Evolutionary conservation across 495 filamentous ascomycete species (phyloP), one percentile per base, ranked within the genome.

Genomic region (Aspergillus asperescens): DNA sequence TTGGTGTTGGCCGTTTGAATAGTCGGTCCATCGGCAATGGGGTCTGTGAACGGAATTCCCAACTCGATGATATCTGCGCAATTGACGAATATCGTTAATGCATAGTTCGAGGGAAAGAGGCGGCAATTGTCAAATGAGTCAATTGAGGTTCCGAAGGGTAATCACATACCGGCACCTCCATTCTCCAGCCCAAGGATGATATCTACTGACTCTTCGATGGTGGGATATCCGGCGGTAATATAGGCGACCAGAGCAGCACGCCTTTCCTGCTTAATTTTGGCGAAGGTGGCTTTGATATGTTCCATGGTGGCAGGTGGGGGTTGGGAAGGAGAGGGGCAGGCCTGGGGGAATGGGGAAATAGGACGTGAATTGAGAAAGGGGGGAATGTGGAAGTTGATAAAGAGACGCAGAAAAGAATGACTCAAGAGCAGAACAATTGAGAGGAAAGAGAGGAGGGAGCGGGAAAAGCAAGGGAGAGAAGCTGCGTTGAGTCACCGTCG

Each of bases 41-140:
- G 93, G 63, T 99, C 93, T 45, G 94, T 96, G 78, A 99, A 99
- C 38, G 94, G 94, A 34, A 96, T 77, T 38, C 90, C 89, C 48
- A 70, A 46, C 53, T 70, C 67, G 32, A 76, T 74, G 16, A 76
- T 62, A 50, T 76, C 72, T 76, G 32, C 47, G 23, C 37, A 15
- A 50, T 43, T 27, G 34, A 31, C 7, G 9, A 31, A 15, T 3
- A 19, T 10, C 15, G 34, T 54, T 24, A 54, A 42, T 22, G 12
- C 12, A n/a, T 10, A 3, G 16, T 5, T 16, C 23, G 32, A 38
- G n/a, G n/a, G 35, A 7, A 9, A 39, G 29, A 5, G n/a, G 29
- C 12, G 15, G 23, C 18, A 24, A 42, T 16, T 15, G 12, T 5
- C 22, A 19, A 29, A 20, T 24, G 42, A 47, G 32, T 22, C 51